Evolutionary conservation across 306 rosid genomes (phyloP).

Genomic region (Dryas octopetala): DNA sequence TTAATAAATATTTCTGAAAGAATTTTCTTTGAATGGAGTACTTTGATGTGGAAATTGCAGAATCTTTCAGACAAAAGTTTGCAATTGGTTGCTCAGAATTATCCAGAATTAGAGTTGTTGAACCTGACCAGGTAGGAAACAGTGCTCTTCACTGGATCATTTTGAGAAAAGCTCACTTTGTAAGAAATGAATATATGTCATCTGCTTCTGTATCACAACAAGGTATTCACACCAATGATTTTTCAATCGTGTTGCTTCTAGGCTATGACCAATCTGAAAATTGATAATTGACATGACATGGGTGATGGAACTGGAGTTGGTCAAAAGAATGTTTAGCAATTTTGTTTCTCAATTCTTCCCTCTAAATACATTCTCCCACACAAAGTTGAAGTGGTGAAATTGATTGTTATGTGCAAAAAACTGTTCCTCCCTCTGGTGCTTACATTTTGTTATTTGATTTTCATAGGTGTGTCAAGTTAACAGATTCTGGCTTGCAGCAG

Average conservation of each 20-base stretch:
- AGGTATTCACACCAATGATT: neutral
- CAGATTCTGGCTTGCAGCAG: slow-evolving; percentile 65
- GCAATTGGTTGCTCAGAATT: slow-evolving; percentile 59
- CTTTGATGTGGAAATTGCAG: slow-evolving; percentile 50
- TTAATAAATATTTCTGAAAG: slow-evolving; percentile 11
- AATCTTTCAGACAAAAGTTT: slow-evolving; percentile 56
- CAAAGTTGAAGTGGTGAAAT: neutral
- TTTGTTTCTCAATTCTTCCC: neutral
- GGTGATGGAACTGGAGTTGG: neutral
- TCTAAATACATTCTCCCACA: neutral
- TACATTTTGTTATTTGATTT: slow-evolving; percentile 25
- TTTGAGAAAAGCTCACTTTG: neutral
- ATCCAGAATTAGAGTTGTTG: slow-evolving; percentile 52
- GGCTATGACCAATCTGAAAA: neutral
- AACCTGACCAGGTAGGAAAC: slow-evolving; percentile 68
- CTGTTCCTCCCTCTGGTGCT: slow-evolving; percentile 13
- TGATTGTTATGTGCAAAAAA: slow-evolving; percentile 15
- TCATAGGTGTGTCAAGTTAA: slow-evolving; percentile 67
- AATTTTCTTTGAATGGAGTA: slow-evolving; percentile 21
- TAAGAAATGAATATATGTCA: neutral
- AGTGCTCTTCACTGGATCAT: neutral
- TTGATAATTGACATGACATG: neutral
- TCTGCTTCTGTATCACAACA: neutral
- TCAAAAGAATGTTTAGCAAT: neutral
- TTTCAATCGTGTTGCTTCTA: neutral